Percentiles rank a stretch among this genome's conserved stretches.
Evolutionary conservation across 371 early-diverging fungal species (phyloP).

Genomic region (Syncephalastrum racemosum): DNA sequence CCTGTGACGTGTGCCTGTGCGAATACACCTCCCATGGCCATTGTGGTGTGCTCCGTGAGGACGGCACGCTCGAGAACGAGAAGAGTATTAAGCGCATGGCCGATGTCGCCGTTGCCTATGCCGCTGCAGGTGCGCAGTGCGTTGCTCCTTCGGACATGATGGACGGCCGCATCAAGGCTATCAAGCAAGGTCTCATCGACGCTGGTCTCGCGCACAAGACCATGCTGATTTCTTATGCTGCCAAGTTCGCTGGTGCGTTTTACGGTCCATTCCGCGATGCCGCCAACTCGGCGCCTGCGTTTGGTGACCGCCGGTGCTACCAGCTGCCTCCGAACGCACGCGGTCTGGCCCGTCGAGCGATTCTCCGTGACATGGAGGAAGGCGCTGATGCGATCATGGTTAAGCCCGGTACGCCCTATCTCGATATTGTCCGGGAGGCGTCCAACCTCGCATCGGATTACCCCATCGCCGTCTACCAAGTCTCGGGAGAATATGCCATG

Average conservation of each 20-base stretch:
- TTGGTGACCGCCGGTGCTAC: constrained; percentile 93
- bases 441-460: constrained; percentile 68
- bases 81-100: constrained; percentile 79
- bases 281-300: constrained; percentile 87
- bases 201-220: constrained; percentile 77
- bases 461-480: constrained; percentile 89
- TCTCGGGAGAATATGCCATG: constrained; percentile 96
- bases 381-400: constrained; percentile 98
- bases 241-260: constrained; percentile 92
- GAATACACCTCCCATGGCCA: constrained; percentile 96
- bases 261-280: constrained; percentile 98
- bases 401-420: constrained; percentile 94
- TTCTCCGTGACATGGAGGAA: constrained; percentile 86
- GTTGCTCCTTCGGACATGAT: constrained; percentile 98
- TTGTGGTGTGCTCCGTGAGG: constrained; percentile 84
- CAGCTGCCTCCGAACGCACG: constrained; percentile 91
- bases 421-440: constrained; percentile 93
- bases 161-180: constrained; percentile 93
- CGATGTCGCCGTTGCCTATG: constrained; percentile 85
- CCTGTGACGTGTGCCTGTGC: constrained; percentile 96
- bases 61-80: constrained; percentile 83
- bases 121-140: constrained; percentile 84
- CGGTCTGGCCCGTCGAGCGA: constrained; percentile 87
- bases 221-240: constrained; percentile 91
- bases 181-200: constrained; percentile 78